These are phyloP conservation scores for Sporothrix inflata DNA, from an alignment of 2,329 filamentous ascomycete species.

Conservation along the genomic window DNA sequence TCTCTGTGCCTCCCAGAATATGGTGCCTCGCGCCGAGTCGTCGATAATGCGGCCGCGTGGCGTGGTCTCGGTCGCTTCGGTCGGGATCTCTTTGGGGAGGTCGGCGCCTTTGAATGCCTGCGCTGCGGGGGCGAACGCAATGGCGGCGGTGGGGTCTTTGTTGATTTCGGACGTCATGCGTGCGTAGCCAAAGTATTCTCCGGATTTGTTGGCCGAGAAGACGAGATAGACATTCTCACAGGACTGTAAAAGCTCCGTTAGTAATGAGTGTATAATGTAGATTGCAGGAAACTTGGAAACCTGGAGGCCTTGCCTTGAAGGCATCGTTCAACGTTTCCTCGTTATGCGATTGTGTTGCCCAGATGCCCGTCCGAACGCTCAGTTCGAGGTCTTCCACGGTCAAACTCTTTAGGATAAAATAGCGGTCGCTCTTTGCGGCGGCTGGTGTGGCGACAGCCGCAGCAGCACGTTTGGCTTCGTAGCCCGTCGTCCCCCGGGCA, in stretches of 20 bases:
- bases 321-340: constrained; percentile 82
- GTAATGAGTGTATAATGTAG: not conserved
- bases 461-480: not conserved
- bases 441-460: not conserved
- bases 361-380: constrained; percentile 84
- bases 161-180: constrained; percentile 85
- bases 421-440: constrained; percentile 61
- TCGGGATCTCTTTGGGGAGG: constrained; percentile 77
- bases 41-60: constrained; percentile 88
- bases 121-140: constrained; percentile 69
- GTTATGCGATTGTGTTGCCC: constrained; percentile 95
- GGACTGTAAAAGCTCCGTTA: constrained; percentile 51
- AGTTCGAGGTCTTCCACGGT: constrained; percentile 88
- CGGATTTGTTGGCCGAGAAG: constrained; percentile 96
- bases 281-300: not conserved
- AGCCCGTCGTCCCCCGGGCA: not conserved
- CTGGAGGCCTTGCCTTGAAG: constrained; percentile 78
- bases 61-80: constrained; percentile 74
- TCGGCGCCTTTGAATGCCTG: constrained; percentile 64
- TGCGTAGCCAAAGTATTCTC: constrained; percentile 95
- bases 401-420: constrained; percentile 91
- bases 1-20: constrained; percentile 87
- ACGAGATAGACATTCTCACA: constrained; percentile 86
- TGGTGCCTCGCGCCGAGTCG: constrained; percentile 89
- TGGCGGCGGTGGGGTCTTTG: constrained; percentile 70